A percentile compares a stretch with the other conserved stretches of the same genome.
These are phyloP conservation scores for Suhomyces terraborum DNA, from an alignment of 1,139 yeast species.

Conservation along the genomic window DNA sequence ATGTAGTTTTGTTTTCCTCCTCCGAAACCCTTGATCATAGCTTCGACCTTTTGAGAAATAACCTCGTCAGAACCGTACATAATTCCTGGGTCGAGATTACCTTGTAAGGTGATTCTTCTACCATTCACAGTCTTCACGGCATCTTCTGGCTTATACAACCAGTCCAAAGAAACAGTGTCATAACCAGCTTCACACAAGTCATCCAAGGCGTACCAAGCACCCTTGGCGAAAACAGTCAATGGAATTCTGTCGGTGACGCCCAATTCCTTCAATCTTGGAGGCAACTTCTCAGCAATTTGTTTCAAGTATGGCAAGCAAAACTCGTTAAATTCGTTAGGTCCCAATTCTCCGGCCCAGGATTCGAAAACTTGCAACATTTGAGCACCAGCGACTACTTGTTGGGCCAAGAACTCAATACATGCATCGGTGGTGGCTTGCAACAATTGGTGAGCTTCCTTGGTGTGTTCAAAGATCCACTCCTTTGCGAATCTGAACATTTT, in stretches of 20 bases:
- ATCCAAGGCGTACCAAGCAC: constrained; percentile 96
- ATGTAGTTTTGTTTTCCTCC: constrained; percentile 91
- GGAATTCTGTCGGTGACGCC: constrained; percentile 78
- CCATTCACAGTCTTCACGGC: constrained; percentile 80
- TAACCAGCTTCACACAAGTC: constrained; percentile 83
- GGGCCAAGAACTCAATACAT: constrained; percentile 88
- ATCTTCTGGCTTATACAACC: constrained; percentile 84
- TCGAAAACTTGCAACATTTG: constrained; percentile 96
- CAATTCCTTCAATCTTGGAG: constrained; percentile 66
- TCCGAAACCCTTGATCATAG: constrained; percentile 87
- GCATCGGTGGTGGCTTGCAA: constrained; percentile 83
- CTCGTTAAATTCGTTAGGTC: constrained; percentile 83
- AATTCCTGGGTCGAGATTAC: constrained; percentile 92
- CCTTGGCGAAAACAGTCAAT: constrained; percentile 88
- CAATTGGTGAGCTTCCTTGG: constrained; percentile 69
- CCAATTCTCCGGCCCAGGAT: constrained; percentile 97
- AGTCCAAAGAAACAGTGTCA: constrained; percentile 85
- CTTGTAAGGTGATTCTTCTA: constrained; percentile 83
- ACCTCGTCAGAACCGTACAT: constrained; percentile 87
- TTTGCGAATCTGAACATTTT: constrained; percentile 88
- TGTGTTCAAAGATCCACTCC: constrained; percentile 85
- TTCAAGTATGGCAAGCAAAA: constrained; percentile 86
- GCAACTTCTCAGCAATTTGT: constrained; percentile 72
- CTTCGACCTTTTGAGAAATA: constrained; percentile 77
- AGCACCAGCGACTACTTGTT: constrained; percentile 96